Evolutionary conservation across 1,284 basidiomycete genomes (phyloP).

Genomic region (Golubevia pallescens): DNA sequence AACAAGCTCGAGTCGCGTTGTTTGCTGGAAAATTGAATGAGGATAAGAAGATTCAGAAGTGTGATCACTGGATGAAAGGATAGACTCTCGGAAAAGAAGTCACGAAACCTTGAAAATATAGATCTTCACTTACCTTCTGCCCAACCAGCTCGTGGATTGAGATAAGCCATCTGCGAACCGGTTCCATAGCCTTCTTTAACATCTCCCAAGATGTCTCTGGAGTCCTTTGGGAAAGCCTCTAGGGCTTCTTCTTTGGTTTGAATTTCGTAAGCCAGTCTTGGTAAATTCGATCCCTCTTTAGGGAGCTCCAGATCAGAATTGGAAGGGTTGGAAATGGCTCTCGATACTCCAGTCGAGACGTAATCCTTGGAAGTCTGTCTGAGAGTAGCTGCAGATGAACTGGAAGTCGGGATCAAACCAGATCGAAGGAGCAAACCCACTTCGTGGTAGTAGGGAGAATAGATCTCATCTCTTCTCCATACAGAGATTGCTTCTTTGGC

Average conservation of each 20-base stretch:
- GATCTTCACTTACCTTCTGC: slow-evolving; percentile 41
- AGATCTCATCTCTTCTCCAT: slow-evolving; percentile 30
- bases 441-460: slow-evolving; percentile 40
- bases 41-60: too few relatives aligned
- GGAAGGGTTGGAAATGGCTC: slow-evolving; percentile 16
- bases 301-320: slow-evolving; percentile 13
- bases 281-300: not conserved
- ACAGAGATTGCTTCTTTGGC: slow-evolving; percentile 35
- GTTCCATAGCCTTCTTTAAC: slow-evolving; percentile 19
- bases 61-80: too few relatives aligned
- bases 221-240: slow-evolving; percentile 9
- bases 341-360: slow-evolving; percentile 18
- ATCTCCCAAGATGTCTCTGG: slow-evolving; percentile 10
- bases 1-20: slow-evolving; percentile 31
- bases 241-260: slow-evolving; percentile 12
- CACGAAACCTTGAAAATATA: too few relatives aligned
- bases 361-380: slow-evolving; percentile 13
- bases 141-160: slow-evolving; percentile 55
- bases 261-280: slow-evolving; percentile 20
- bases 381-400: too few relatives aligned
- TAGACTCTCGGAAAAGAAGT: too few relatives aligned
- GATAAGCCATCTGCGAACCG: slow-evolving; percentile 30
- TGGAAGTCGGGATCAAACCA: not conserved
- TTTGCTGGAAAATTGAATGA: too few relatives aligned
- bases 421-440: slow-evolving; percentile 45